Base-by-base conservation (phyloP, 2,329 filamentous ascomycete species). In the Ampelomyces quisqualis region DNA sequence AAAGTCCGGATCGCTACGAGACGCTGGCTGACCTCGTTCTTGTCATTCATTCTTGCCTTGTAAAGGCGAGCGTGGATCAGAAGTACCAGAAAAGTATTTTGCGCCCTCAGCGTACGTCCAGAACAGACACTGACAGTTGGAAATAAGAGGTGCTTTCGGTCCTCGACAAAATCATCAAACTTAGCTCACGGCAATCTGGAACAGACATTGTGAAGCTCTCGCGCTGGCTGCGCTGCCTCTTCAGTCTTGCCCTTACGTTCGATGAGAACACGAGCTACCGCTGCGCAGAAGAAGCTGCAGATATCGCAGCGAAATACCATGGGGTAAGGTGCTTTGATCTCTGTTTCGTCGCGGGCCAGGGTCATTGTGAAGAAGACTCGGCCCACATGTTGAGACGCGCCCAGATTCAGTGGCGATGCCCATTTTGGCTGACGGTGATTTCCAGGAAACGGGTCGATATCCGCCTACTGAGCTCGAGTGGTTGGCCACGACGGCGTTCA, bases 211-310 rank as follows among this genome's bases (percentile, higher is more conserved):
- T 64, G 1, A 82, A 81, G 53, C 72, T 94, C 1, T 79, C 86
- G 6, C 85, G 85, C 55, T 95, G 93, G 72, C 78, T 91, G 31
- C 80, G 88, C 1, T 90, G 86, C 54, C 73, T 93, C 2, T 86
- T 91, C 50, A 84, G 86, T 47, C 73, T 81, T 1, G 77, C 85
- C 0, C 68, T 90, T 0, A 71, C 77, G 1, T 70, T 77, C 4
- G 76, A 82, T 32, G 76, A 81, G 14, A 64, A 65, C 0, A 66
- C 82, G 11, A 78, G 80, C 7, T 70, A 85, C 34, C 73, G 76
- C 31, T 73, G 89, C 3, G 69, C 89, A 6, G 76, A 82, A n/a
- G 82, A 89, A 57, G 79, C 81, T 1, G 73, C 75, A 2, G 47
- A 53, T 11, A 55, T 67, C 22, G 64, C 64, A 8, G 50, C 56